Evolutionary conservation across 140 eudicot species (phyloP), one percentile per base, ranked within the genome.

Genomic region (Stevia rebaudiana): DNA sequence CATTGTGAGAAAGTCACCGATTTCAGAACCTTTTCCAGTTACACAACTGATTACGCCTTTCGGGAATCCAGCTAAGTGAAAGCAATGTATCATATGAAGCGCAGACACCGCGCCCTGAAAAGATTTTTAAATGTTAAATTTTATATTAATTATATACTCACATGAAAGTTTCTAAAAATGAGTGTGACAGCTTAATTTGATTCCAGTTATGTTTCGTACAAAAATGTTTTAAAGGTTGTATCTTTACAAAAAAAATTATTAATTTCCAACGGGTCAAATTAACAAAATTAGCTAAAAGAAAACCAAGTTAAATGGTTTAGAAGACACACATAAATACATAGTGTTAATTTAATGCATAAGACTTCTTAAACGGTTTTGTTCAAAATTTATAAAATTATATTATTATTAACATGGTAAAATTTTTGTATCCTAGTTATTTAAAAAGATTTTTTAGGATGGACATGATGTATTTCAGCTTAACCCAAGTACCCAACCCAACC

Each of bases 11-110:
- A 82, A 82, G 65, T 82, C 87, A 23, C 87, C 84, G 0, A 82
- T 82, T 54, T 82, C 87, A 2, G 87, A 82, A 63, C 87, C 87
- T 78, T 78, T 82, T 54, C 87, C 84, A 0, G 84, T 78, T 42
- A 82, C 68, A 41, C 87, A 78, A 66, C 81, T 82, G 24, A 82
- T 75, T 15, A 75, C 69, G 25, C 87, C 79, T 60, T 82, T 82
- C 8, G 84, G 84, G 18, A 82, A 82, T 59, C 84, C 84, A 30
- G 87, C 87, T 70, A 78, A 63, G 63, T 82, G 87, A 67, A 82
- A 82, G 72, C 87, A 82, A 67, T 82, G 87, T 16, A 82, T 66
- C 87, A 78, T 82, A 67, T 82, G 87, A 61, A 82, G 81, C 40
- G 87, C 87, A 21, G 84, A 63, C 25, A 71, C 81, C 0, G 87